phyloP scores from a whole-genome alignment of 1,284 basidiomycete species.

The Ceratobasidium sp. region DNA sequence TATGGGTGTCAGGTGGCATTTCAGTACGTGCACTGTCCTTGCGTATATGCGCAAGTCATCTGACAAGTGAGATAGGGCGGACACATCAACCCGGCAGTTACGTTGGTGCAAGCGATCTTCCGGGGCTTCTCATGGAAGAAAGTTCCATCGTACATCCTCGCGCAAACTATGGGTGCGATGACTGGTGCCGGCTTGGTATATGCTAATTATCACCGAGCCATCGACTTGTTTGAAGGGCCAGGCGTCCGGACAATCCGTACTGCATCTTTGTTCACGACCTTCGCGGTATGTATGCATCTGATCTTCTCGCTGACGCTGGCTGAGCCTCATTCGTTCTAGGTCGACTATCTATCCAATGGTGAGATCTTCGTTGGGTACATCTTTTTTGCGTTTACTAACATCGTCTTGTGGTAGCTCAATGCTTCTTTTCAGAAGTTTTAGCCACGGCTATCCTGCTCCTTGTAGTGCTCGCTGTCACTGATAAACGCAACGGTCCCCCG shows the following conservation, averaged over 20 bases:
- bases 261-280: conserved; percentile 77
- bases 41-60: not conserved
- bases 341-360: conserved; percentile 50
- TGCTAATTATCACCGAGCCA: conserved; percentile 81
- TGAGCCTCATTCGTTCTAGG: conserved; percentile 23
- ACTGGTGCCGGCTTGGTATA: conserved; percentile 78
- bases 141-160: conserved; percentile 76
- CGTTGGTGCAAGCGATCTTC: conserved; percentile 74
- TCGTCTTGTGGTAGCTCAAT: conserved; percentile 45
- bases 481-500: conserved; percentile 64
- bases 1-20: conserved; percentile 74
- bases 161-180: conserved; percentile 79
- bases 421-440: conserved; percentile 62
- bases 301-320: not conserved
- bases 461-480: conserved; percentile 61
- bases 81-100: conserved; percentile 84
- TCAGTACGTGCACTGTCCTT: conserved; percentile 57
- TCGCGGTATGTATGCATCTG: conserved; percentile 65
- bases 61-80: conserved; percentile 62
- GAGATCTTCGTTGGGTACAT: conserved; percentile 7
- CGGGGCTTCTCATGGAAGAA: conserved; percentile 84
- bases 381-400: conserved; percentile 70
- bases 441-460: conserved; percentile 70
- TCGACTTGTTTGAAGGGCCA: conserved; percentile 75
- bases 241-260: conserved; percentile 76